These are phyloP conservation scores for Hericium erinaceus DNA, from an alignment of 768 basidiomycete genomes.

Conservation along the genomic window DNA sequence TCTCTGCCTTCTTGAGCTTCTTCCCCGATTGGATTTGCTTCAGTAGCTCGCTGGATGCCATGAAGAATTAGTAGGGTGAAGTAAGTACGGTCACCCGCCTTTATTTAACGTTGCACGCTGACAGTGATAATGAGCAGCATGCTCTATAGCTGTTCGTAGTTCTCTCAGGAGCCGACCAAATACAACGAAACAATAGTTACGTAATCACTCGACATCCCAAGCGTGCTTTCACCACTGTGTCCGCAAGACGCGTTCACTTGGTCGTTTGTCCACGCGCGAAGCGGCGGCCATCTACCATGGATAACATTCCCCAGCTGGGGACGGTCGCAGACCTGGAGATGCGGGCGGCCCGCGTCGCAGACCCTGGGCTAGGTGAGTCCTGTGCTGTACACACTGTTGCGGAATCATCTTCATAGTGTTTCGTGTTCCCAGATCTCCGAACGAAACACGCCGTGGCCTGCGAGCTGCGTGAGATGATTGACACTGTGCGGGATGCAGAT, in stretches of 20 bases:
- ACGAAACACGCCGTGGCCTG: conserved; percentile 61
- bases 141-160: no score
- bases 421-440: conserved; percentile 44
- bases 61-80: conserved; percentile 17
- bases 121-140: no score
- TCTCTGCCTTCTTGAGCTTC: conserved; percentile 71
- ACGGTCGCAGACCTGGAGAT: conserved; percentile 56
- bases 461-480: conserved; percentile 76
- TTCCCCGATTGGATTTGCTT: conserved; percentile 80
- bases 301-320: conserved; percentile 33
- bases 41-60: conserved; percentile 71
- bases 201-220: no score
- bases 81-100: no score
- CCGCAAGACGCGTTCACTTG: no score
- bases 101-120: no score
- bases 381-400: neutral
- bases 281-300: conserved; percentile 23
- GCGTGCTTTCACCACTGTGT: no score
- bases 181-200: no score
- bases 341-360: conserved; percentile 63
- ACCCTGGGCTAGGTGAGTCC: conserved; percentile 58
- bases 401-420: neutral
- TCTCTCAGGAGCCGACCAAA: no score
- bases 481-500: conserved; percentile 69
- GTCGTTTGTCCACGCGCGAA: no score